Base-by-base conservation (phyloP, 2,329 filamentous ascomycete genomes). In the Sordariomycetes sp. region DNA sequence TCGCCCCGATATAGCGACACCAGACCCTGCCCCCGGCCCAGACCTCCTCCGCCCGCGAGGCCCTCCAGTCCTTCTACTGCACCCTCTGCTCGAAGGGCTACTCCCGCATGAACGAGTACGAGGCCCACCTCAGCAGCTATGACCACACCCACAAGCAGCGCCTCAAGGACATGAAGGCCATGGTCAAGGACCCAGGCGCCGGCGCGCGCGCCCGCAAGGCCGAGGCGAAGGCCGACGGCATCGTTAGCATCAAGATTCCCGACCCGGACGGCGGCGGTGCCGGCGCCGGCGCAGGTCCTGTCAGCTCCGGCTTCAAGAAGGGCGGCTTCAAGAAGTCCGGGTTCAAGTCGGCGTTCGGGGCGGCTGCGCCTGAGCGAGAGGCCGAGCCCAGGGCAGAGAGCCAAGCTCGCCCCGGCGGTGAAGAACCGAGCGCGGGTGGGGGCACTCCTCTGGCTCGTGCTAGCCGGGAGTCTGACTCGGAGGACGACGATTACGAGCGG, bases 121-220 rank as follows among this genome's bases (percentile, higher is more conserved):
- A 97, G 72, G 88, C 92, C 8, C 94, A 99, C 71, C 89, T 97
- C 59, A 86, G 86, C 62, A 94, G 89, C 66, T 97, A 97, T 72
- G 94, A 97, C 69, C 94, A 99, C 73, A 89, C 89, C 65, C 94
- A 99, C 73, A 92, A 91, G 70, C 91, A 95, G 75, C 87, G 89
- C 55, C 81, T 92, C 60, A 89, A 90, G 72, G 89, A 94, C 66
- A 91, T 93, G 88, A 90, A 90, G 72, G 85, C 88, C 66, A 87
- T 92, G 77, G 85, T 88, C 35, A 84, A 86, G 64, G 86, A 90
- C 63, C 85, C 88, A 1, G 80, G 79, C 58, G 85, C 83, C 25
- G 80, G 78, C 16, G 81, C 79, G 24, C 82, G 84, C 64, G 84
- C 87, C 2, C 77, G 85, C n/a, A 84, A 83, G 65, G 82, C 84